Evolutionary conservation across 164 flowering plant genomes (phyloP).

Genomic region (Annona squamosa): DNA sequence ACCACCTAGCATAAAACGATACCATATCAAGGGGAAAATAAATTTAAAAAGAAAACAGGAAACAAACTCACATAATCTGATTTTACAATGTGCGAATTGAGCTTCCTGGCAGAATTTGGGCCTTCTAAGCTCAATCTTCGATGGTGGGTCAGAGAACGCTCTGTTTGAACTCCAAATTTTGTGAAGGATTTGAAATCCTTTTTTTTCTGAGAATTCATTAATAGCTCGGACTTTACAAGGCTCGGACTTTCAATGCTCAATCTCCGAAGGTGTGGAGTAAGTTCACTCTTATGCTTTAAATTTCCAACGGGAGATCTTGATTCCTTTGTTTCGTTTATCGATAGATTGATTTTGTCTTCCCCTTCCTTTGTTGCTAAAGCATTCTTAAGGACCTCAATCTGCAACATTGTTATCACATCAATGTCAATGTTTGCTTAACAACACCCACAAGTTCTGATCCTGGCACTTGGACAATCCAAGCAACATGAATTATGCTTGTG

Average conservation of each 20-base stretch:
- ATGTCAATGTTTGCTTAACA: neutral
- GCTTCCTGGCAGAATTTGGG: neutral
- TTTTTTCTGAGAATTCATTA: neutral
- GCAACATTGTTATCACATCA: slow-evolving; percentile 11
- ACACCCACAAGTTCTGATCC: neutral
- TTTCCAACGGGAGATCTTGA: slow-evolving; percentile 20
- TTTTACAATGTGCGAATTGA: neutral
- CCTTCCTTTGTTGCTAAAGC: slow-evolving; percentile 54
- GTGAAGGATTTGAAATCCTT: neutral
- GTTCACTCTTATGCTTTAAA: slow-evolving; percentile 15
- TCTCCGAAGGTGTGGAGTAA: slow-evolving; percentile 34
- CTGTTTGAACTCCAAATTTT: neutral
- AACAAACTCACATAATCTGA: neutral
- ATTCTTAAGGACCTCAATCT: slow-evolving; percentile 75
- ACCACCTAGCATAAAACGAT: neutral
- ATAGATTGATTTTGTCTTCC: slow-evolving; percentile 3
- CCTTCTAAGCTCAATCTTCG: slow-evolving; percentile 2
- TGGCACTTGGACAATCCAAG: neutral
- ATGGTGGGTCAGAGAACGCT: neutral
- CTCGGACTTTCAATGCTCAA: slow-evolving; percentile 30
- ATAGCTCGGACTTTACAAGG: slow-evolving; percentile 12
- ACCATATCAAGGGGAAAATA: neutral
- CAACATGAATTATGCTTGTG: neutral
- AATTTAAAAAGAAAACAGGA: no score
- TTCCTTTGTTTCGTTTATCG: slow-evolving; percentile 17